A percentile compares a stretch with the other conserved stretches of the same genome.
Conservation (phyloP, 139 green algal species). For the Chlorella sp. region DNA sequence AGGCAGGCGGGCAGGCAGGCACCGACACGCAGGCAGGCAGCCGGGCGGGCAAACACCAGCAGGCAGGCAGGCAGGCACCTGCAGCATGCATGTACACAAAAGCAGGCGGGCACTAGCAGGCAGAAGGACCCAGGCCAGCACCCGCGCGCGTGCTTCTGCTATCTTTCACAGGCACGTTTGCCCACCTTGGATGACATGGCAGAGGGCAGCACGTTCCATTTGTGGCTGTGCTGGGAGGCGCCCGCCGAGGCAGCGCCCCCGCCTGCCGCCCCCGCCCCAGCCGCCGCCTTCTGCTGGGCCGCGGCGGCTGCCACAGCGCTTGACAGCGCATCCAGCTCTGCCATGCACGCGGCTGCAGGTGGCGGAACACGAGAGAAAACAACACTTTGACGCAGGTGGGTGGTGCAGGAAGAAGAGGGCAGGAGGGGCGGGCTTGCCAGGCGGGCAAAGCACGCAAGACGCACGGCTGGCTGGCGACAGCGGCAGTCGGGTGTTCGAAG, state of each 20-base stretch:
- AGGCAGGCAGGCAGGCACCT: too few species aligned
- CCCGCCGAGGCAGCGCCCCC: neutral
- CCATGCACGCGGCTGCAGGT: neutral
- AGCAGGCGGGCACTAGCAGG: neutral
- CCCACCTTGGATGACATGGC: conserved; percentile 27
- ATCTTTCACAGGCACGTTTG: too few species aligned
- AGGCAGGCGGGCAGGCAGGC: too few species aligned
- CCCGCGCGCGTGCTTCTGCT: too few species aligned
- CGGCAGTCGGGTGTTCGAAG: neutral
- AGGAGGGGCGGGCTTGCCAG: neutral
- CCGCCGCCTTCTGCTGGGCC: neutral
- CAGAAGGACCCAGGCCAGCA: too few species aligned
- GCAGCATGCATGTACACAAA: too few species aligned
- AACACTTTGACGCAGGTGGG: neutral
- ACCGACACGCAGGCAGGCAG: neutral
- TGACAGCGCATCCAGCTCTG: conserved; percentile 24
- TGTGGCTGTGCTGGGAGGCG: conserved; percentile 9
- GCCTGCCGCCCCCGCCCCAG: neutral
- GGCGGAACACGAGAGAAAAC: too few species aligned
- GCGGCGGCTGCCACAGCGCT: conserved; percentile 12
- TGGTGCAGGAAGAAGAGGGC: neutral
- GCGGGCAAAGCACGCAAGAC: too few species aligned
- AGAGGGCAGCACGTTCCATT: conserved; percentile 42
- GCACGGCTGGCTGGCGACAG: neutral
- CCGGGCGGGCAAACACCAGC: neutral